Percentiles rank a stretch among this genome's conserved stretches.
Conservation (phyloP, 768 basidiomycete genomes). For the Mycena leptocephala region DNA sequence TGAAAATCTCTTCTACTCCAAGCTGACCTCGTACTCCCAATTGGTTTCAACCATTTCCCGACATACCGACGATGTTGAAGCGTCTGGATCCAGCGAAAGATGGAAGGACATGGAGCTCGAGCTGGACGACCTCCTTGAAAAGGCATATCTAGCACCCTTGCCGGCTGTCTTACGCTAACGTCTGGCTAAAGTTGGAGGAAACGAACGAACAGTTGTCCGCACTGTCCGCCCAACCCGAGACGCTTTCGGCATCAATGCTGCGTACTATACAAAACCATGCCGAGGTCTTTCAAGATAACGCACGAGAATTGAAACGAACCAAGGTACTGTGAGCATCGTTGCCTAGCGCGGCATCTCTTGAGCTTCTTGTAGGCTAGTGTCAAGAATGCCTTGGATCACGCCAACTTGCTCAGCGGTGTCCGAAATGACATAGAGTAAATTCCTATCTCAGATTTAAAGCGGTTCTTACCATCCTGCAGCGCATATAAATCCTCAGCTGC, state of each 20-base stretch:
- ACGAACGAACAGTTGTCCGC: constrained; percentile 85
- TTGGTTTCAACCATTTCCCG: constrained; percentile 79
- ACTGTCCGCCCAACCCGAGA: constrained; percentile 78
- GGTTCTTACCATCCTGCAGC: constrained; percentile 55
- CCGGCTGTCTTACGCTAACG: constrained; percentile 29
- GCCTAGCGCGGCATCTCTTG: not conserved
- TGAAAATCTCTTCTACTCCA: constrained; percentile 93
- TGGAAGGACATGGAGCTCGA: constrained; percentile 91
- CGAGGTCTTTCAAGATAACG: constrained; percentile 92
- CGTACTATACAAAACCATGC: constrained; percentile 93
- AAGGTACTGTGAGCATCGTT: constrained; percentile 65
- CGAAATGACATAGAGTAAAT: constrained; percentile 96
- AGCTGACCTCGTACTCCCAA: constrained; percentile 92
- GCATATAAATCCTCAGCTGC: constrained; percentile 93
- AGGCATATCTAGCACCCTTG: constrained; percentile 65
- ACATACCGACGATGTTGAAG: constrained; percentile 75
- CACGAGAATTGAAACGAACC: constrained; percentile 88
- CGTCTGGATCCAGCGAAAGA: constrained; percentile 78
- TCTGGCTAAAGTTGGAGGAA: constrained; percentile 78
- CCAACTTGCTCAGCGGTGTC: constrained; percentile 91
- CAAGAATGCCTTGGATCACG: constrained; percentile 87
- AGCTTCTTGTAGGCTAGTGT: constrained; percentile 74
- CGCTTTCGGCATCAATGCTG: constrained; percentile 87
- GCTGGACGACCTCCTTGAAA: constrained; percentile 87
- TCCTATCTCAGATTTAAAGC: not conserved